Percentiles rank a stretch among this genome's conserved stretches.
phyloP scores from a whole-genome alignment of 148 eudicot genomes.

The Vaccinium macrocarpon region DNA sequence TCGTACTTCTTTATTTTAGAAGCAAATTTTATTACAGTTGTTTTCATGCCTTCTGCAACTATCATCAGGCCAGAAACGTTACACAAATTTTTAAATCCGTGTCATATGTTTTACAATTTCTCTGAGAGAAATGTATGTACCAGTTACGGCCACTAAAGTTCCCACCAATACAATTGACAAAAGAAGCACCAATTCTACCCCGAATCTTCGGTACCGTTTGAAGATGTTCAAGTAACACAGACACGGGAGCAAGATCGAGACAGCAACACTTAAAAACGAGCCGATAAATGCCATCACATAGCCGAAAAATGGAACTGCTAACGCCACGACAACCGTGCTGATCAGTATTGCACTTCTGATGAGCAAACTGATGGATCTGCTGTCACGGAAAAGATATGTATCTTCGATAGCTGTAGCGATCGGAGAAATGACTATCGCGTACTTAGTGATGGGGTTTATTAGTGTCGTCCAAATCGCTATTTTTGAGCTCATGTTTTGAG shows the following conservation, averaged over 20 bases:
- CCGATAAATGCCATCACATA: conserved; percentile 65
- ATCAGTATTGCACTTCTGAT: conserved; percentile 49
- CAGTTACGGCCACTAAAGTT: conserved; percentile 28
- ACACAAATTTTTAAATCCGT: not conserved
- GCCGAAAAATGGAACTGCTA: conserved; percentile 62
- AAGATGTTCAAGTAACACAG: conserved; percentile 58
- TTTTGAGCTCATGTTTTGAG: conserved; percentile 28
- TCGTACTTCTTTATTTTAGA: not conserved
- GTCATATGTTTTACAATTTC: conserved; percentile 30
- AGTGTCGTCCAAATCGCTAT: conserved; percentile 48
- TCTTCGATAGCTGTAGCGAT: conserved; percentile 41
- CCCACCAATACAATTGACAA: conserved; percentile 36
- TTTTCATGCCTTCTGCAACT: not conserved
- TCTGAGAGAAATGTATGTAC: conserved; percentile 51
- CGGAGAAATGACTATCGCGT: conserved; percentile 40
- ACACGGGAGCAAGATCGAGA: conserved; percentile 62
- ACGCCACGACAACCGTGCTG: conserved; percentile 55
- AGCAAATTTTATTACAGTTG: not conserved
- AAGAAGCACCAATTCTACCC: conserved; percentile 37
- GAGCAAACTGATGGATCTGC: conserved; percentile 28
- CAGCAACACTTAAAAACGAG: conserved; percentile 46
- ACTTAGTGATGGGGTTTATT: conserved; percentile 42
- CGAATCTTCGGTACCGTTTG: conserved; percentile 20
- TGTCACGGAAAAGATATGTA: conserved; percentile 18
- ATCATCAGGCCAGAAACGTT: not conserved